Percentiles rank a stretch among this genome's conserved stretches.
Conservation (phyloP, 2,329 filamentous ascomycete genomes). For the Botrytis squamosa region DNA sequence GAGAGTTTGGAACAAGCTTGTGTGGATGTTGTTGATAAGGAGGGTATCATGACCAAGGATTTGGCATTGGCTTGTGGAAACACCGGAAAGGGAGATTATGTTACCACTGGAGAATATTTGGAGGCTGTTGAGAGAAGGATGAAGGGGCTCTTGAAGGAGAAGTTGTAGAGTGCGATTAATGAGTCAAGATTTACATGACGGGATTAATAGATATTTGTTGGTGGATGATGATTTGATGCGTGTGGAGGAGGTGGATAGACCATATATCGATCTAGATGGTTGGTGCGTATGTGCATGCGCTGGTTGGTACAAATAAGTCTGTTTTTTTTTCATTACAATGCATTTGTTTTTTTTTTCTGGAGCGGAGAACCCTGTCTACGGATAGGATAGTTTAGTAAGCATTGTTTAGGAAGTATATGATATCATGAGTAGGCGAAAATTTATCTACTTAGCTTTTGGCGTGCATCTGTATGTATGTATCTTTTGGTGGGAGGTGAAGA, state of each 20-base stretch:
- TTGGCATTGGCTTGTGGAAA: constrained; percentile 92
- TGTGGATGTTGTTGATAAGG: constrained; percentile 87
- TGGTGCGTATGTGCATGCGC: not conserved
- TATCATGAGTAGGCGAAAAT: not conserved
- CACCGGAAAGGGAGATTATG: constrained; percentile 79
- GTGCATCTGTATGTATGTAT: not conserved
- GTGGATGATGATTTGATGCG: not conserved
- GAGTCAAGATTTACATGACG: not conserved
- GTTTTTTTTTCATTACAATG: not conserved
- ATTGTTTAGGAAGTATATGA: not conserved
- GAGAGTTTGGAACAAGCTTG: constrained; percentile 91
- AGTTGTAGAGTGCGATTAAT: constrained; percentile 52
- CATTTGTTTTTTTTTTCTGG: no score
- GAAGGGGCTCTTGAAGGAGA: constrained; percentile 75
- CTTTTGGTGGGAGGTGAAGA: no score
- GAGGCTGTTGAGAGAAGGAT: constrained; percentile 88
- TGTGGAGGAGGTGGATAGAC: not conserved
- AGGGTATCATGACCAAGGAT: constrained; percentile 99
- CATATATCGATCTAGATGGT: not conserved
- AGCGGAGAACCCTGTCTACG: not conserved
- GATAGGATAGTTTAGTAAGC: not conserved
- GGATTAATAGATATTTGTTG: not conserved
- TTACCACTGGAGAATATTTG: constrained; percentile 89
- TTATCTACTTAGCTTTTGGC: not conserved
- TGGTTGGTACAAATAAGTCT: not conserved